phyloP scores from a whole-genome alignment of 768 basidiomycete species.

The Boletus fagicola region DNA sequence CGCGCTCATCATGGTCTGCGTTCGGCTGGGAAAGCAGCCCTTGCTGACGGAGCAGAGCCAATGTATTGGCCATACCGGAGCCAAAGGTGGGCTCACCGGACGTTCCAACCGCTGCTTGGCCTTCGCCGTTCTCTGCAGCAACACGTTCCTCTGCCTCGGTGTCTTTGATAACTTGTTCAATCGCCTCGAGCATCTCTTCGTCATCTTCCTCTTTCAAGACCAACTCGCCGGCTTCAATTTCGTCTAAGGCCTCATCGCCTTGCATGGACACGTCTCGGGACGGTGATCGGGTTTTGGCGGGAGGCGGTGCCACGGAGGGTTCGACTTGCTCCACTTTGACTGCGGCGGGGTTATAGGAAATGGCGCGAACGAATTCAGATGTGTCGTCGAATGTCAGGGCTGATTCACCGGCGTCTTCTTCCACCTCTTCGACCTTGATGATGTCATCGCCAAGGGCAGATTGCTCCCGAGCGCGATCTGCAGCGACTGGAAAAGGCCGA shows the following conservation, averaged over 20 bases:
- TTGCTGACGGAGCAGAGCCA: slow-evolving; percentile 87
- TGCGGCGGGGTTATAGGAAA: slow-evolving; percentile 61
- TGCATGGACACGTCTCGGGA: slow-evolving; percentile 57
- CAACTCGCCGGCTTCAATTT: slow-evolving; percentile 81
- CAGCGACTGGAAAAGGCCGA: slow-evolving; percentile 51
- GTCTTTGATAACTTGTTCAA: slow-evolving; percentile 66
- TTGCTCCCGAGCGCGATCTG: slow-evolving; percentile 56
- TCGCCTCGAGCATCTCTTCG: slow-evolving; percentile 74
- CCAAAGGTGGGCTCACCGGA: slow-evolving; percentile 76
- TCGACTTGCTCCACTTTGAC: slow-evolving; percentile 51
- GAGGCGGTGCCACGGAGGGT: slow-evolving; percentile 24
- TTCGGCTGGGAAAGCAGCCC: slow-evolving; percentile 73
- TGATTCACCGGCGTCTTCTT: slow-evolving; percentile 34
- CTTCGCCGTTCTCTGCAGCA: slow-evolving; percentile 32
- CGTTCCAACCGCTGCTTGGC: slow-evolving; percentile 50
- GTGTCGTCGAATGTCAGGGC: slow-evolving; percentile 94
- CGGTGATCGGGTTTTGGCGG: slow-evolving; percentile 38
- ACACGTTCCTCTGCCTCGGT: slow-evolving; percentile 55
- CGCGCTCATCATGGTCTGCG: slow-evolving; percentile 69
- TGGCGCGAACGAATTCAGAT: slow-evolving; percentile 90
- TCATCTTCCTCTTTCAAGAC: slow-evolving; percentile 78
- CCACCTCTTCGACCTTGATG: slow-evolving; percentile 49
- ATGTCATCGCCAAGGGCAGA: slow-evolving; percentile 37
- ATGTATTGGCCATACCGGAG: slow-evolving; percentile 83
- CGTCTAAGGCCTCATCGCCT: slow-evolving; percentile 64